These are phyloP conservation scores for Furcasterigmium sp. DNA, from an alignment of 2,329 filamentous ascomycete genomes.

Conservation along the genomic window DNA sequence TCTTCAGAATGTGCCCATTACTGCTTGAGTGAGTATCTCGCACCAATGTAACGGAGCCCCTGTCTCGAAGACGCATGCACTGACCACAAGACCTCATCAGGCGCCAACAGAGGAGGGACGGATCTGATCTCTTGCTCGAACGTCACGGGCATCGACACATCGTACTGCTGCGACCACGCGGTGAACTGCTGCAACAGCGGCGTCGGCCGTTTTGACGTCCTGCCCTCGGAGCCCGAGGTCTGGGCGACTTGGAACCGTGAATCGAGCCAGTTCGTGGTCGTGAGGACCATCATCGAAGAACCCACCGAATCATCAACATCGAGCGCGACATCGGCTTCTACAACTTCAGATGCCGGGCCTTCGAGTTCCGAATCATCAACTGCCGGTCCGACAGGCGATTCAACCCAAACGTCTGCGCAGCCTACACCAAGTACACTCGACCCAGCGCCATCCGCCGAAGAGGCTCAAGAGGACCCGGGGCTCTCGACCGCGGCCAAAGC, in stretches of 20 bases:
- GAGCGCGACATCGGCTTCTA: neutral
- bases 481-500: neutral
- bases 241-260: constrained; percentile 15
- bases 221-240: constrained; percentile 13
- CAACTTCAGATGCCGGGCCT: neutral
- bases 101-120: constrained; percentile 15
- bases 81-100: too few species aligned
- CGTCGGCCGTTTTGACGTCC: constrained; percentile 17
- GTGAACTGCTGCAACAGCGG: constrained; percentile 16
- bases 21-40: constrained; percentile 6
- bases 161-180: constrained; percentile 19
- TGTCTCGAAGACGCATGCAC: too few species aligned
- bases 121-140: constrained; percentile 19
- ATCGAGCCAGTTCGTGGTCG: constrained; percentile 11
- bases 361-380: neutral
- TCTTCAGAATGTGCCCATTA: constrained; percentile 12
- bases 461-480: neutral
- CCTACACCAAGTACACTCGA: too few species aligned
- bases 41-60: too few species aligned
- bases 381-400: neutral
- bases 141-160: constrained; percentile 15
- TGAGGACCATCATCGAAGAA: constrained; percentile 12
- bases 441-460: neutral
- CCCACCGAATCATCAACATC: neutral
- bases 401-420: too few species aligned